phyloP scores from a whole-genome alignment of 257 asterid genomes.

The Salvia miltiorrhiza region DNA sequence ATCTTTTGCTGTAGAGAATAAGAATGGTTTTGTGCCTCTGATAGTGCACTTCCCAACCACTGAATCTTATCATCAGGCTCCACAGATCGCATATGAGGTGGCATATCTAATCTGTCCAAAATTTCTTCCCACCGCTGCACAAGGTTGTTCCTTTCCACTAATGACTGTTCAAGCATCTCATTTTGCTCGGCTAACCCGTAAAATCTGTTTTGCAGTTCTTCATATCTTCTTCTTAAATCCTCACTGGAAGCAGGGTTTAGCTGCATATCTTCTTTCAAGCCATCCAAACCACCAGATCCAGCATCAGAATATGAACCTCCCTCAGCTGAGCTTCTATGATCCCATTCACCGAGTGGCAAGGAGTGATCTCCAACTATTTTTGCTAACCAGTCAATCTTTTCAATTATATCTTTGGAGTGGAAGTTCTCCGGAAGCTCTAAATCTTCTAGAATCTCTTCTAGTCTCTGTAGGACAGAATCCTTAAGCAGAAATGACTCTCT shows the following conservation, averaged over 20 bases:
- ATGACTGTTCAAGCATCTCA: constrained; percentile 98
- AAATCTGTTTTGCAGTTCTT: constrained; percentile 81
- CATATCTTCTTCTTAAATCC: constrained; percentile 65
- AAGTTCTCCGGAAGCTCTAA: constrained; percentile 92
- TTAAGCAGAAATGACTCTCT: constrained; percentile 97
- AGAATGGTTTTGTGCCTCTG: constrained; percentile 62
- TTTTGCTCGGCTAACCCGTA: constrained; percentile 95
- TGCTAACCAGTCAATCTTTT: constrained; percentile 88
- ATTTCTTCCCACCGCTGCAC: constrained; percentile 89
- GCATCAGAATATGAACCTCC: constrained; percentile 60
- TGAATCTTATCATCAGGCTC: constrained; percentile 88
- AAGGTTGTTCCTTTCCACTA: constrained; percentile 86
- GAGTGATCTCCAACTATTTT: constrained; percentile 64
- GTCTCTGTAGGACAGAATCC: constrained; percentile 90
- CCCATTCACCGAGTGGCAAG: constrained; percentile 58
- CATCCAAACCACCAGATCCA: constrained; percentile 58
- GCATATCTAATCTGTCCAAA: constrained; percentile 65
- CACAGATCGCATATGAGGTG: constrained; percentile 71
- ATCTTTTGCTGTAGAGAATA: constrained; percentile 74
- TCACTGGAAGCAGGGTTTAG: constrained; percentile 51
- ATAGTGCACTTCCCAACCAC: constrained; percentile 69
- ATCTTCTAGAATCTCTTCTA: constrained; percentile 95
- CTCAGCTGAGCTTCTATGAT: constrained; percentile 52
- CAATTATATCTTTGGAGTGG: constrained; percentile 76
- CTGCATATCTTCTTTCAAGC: constrained; percentile 59